These are phyloP conservation scores for Colletotrichum gigasporum DNA, from an alignment of 2,329 filamentous ascomycete genomes.

Conservation along the genomic window DNA sequence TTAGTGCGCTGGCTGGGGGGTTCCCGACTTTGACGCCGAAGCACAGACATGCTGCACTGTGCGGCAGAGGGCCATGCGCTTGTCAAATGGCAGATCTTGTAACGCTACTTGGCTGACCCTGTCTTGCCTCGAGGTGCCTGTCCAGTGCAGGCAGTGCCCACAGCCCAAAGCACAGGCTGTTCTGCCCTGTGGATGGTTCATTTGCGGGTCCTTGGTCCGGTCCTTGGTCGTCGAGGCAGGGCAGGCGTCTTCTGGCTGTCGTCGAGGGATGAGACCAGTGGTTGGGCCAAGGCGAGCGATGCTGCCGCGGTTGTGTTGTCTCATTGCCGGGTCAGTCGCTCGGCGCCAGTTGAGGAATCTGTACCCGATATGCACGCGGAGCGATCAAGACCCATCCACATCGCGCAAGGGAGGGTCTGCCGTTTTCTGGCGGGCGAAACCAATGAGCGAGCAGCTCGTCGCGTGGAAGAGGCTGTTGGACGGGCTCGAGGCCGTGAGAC, in stretches of 20 bases:
- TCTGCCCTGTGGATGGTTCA: background rate
- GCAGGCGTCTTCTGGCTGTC: too few relatives aligned
- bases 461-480: background rate
- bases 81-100: conserved; percentile 32
- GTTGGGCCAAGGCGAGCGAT: too few relatives aligned
- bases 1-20: conserved; percentile 25
- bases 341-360: background rate
- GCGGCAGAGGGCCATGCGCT: conserved; percentile 31
- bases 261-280: too few relatives aligned
- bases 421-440: background rate
- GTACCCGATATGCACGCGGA: conserved; percentile 14
- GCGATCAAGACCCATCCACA: background rate
- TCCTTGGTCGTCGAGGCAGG: too few relatives aligned
- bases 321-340: background rate
- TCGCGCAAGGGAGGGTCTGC: background rate
- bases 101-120: conserved; percentile 30
- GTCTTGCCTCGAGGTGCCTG: background rate
- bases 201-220: too few relatives aligned
- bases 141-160: background rate
- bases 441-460: background rate
- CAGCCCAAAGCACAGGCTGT: background rate
- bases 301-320: background rate
- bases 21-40: conserved; percentile 15
- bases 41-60: conserved; percentile 33
- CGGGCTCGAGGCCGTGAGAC: background rate